Base-by-base conservation (phyloP, 2,329 filamentous ascomycete genomes). In the Chrysoporthe deuterocubensis region DNA sequence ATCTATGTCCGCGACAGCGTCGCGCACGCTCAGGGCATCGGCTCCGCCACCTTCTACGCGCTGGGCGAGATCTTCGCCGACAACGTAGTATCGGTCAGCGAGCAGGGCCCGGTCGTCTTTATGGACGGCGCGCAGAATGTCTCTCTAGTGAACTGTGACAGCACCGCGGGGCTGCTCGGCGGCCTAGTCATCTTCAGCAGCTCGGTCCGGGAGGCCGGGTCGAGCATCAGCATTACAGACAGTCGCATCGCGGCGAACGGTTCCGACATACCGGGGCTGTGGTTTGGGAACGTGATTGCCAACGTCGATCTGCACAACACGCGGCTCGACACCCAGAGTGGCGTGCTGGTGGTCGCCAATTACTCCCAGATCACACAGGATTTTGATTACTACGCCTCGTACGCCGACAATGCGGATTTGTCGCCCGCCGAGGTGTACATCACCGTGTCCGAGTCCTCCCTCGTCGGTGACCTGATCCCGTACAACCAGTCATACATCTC, bases 381-480 rank as follows among this genome's bases (percentile, higher is more conserved):
- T 52, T 78, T 78, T 59, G 72, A 75, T 59, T 73, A 76, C 58
- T 78, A 76, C 43, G 76, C 75, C 5, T 71, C 70, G 4, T 77
- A 75, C 40, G 63, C 68, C 1, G 72, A 78, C 34, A 76, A 77
- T 44, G 50, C 66, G 11, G 70, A 59, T 26, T 71, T 78, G 7
- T 52, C 58, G 3, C 76, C 76, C 0, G 76, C 77, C 0, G 65
- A 73, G 54, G 73, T 75, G 0, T 71, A 67, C 11, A 44, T 77
- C 16, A 69, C 66, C 1, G 71, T 79, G 4, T 66, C 67, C 0
- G 75, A 76, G 57, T 76, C 73, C 1, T 59, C 56, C 7, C 62
- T 78, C 3, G 61, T 42, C 5, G 77, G 76, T 11, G 76, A 78
- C 52, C 66, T 79, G 9, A 74, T 78, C 3, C 75, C 75, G 1